Percentiles rank a stretch among this genome's conserved stretches.
Conservation (phyloP, 371 early-diverging fungal genomes). For the Apophysomyces variabilis region DNA sequence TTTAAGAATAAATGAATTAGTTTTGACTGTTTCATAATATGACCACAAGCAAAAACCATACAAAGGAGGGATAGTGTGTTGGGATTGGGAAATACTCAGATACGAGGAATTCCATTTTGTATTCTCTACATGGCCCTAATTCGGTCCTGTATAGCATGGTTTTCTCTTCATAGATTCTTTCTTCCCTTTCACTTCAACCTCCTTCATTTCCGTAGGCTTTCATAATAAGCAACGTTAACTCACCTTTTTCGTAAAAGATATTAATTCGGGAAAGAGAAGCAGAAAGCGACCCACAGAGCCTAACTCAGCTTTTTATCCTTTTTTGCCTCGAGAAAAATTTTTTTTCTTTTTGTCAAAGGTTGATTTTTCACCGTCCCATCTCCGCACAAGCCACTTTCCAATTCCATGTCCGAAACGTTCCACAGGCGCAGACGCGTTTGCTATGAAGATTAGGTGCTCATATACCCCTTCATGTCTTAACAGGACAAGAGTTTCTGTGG, state of each 20-base stretch:
- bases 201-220: too few species aligned
- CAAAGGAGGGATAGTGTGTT: neutral
- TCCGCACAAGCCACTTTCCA: neutral
- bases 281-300: too few species aligned
- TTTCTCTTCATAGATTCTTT: constrained; percentile 3
- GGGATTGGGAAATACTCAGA: neutral
- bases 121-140: constrained; percentile 5
- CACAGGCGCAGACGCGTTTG: neutral
- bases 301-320: neutral
- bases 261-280: neutral
- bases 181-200: neutral
- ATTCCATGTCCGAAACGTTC: neutral
- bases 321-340: neutral
- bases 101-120: constrained; percentile 11
- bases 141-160: neutral
- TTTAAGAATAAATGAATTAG: neutral
- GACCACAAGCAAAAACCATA: neutral
- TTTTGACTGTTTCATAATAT: neutral
- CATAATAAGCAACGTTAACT: too few species aligned
- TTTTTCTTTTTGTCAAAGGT: neutral
- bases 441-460: too few species aligned
- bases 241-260: neutral
- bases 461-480: too few species aligned
- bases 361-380: constrained; percentile 2
- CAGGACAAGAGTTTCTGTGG: too few species aligned